Evolutionary conservation across 441 rosid species (phyloP).

Genomic region (Pelargonium myrrhifolium): DNA sequence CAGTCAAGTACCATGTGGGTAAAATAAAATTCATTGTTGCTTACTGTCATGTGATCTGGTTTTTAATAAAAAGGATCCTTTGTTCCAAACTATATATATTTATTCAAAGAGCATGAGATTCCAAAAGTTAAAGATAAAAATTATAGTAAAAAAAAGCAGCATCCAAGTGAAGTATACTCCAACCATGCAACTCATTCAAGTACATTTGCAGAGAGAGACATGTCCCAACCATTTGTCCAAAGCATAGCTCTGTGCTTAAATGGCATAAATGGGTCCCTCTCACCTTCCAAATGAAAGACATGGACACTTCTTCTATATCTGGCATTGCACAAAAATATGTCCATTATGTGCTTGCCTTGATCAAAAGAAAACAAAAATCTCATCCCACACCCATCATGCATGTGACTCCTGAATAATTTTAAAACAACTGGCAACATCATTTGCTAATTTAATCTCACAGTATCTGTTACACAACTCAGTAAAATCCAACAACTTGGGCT

Average conservation of each 20-base stretch:
- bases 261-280: constrained; percentile 3
- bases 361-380: constrained; percentile 3
- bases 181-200: neutral
- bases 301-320: neutral
- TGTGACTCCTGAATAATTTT: constrained; percentile 2
- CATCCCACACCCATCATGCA: constrained; percentile 1
- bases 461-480: constrained; percentile 1
- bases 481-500: neutral
- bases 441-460: neutral
- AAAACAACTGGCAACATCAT: constrained; percentile 7
- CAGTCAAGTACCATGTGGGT: neutral
- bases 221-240: constrained; percentile 4
- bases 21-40: neutral
- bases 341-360: constrained; percentile 1
- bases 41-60: neutral
- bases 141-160: neutral
- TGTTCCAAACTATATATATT: neutral
- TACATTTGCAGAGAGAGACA: constrained; percentile 1
- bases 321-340: neutral
- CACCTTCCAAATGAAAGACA: constrained; percentile 1
- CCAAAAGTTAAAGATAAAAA: neutral
- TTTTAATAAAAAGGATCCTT: neutral
- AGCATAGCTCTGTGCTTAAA: neutral
- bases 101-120: neutral
- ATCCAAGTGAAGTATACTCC: neutral